Evolutionary conservation across 208 protist species (phyloP).

Genomic region (Herpetomonas samuelpessoai): DNA sequence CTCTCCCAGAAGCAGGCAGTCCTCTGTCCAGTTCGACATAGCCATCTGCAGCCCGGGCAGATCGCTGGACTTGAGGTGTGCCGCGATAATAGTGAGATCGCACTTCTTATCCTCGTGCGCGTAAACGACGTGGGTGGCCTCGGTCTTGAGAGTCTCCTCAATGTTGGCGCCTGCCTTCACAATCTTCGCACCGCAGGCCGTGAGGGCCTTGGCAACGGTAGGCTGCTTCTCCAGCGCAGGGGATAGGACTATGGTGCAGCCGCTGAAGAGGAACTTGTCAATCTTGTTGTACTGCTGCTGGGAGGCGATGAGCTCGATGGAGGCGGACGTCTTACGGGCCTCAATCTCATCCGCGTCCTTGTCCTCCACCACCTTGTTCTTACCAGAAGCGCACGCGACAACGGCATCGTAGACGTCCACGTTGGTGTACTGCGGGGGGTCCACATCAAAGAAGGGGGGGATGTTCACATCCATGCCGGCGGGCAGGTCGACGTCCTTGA

Average conservation of each 20-base stretch:
- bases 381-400: slow-evolving; percentile 26
- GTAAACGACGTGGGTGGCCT: slow-evolving; percentile 82
- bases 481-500: slow-evolving; percentile 19
- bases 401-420: slow-evolving; percentile 66
- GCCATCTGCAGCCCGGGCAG: slow-evolving; percentile 66
- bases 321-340: slow-evolving; percentile 24
- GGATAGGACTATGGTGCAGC: slow-evolving; percentile 57
- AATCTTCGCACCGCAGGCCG: slow-evolving; percentile 62
- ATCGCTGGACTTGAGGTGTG: slow-evolving; percentile 30
- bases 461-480: slow-evolving; percentile 22
- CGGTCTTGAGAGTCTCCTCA: slow-evolving; percentile 31
- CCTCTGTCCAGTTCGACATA: slow-evolving; percentile 75
- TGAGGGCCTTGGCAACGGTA: slow-evolving; percentile 31
- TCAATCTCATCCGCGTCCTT: slow-evolving; percentile 57
- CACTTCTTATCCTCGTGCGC: slow-evolving; percentile 75
- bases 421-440: slow-evolving; percentile 52
- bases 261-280: slow-evolving; percentile 75
- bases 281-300: slow-evolving; percentile 64
- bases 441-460: slow-evolving; percentile 68
- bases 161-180: slow-evolving; percentile 27
- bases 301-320: slow-evolving; percentile 59
- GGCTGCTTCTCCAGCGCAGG: slow-evolving; percentile 41
- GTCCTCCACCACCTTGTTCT: slow-evolving; percentile 23
- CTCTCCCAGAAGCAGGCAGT: slow-evolving; percentile 84
- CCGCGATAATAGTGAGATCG: slow-evolving; percentile 64